phyloP scores from a whole-genome alignment of 2,329 filamentous ascomycete species.

The Beauveria australis region DNA sequence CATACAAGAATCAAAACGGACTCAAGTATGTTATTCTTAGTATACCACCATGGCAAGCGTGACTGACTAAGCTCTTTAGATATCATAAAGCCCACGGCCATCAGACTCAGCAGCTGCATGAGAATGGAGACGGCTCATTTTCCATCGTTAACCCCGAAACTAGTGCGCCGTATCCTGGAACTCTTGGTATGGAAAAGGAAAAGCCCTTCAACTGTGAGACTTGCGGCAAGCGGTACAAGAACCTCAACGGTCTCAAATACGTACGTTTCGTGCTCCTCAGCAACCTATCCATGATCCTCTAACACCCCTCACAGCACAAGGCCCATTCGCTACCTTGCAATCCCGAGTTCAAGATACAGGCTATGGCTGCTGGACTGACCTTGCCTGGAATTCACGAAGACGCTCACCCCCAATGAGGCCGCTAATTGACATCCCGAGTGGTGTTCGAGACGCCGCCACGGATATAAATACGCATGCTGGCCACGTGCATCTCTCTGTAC shows the following conservation, averaged over 20 bases:
- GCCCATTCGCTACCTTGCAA: slow-evolving; percentile 84
- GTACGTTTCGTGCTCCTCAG: slow-evolving; percentile 33
- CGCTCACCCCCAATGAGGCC: slow-evolving; percentile 20
- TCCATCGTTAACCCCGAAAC: slow-evolving; percentile 97
- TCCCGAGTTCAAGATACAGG: slow-evolving; percentile 56
- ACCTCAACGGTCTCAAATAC: slow-evolving; percentile 96
- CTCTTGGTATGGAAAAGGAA: slow-evolving; percentile 98
- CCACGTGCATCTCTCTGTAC: slow-evolving; percentile 4
- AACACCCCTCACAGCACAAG: slow-evolving; percentile 49
- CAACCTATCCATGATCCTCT: slow-evolving; percentile 17
- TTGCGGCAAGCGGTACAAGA: slow-evolving; percentile 98
- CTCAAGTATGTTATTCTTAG: slow-evolving; percentile 64
- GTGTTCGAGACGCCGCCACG: background rate
- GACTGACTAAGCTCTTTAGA: slow-evolving; percentile 30
- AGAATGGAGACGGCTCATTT: slow-evolving; percentile 94
- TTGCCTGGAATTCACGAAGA: slow-evolving; percentile 39
- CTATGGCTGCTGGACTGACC: slow-evolving; percentile 36
- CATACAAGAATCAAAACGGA: slow-evolving; percentile 99
- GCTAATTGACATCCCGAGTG: background rate
- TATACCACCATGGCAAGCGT: background rate
- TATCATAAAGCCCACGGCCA: slow-evolving; percentile 80
- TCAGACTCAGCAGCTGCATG: slow-evolving; percentile 91
- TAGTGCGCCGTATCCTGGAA: slow-evolving; percentile 87
- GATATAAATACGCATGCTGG: slow-evolving; percentile 4
- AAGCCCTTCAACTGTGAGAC: slow-evolving; percentile 97